Evolutionary conservation across 208 protist genomes (phyloP), one percentile per base, ranked within the genome.

Genomic region (Trypanosoma lewisi): DNA sequence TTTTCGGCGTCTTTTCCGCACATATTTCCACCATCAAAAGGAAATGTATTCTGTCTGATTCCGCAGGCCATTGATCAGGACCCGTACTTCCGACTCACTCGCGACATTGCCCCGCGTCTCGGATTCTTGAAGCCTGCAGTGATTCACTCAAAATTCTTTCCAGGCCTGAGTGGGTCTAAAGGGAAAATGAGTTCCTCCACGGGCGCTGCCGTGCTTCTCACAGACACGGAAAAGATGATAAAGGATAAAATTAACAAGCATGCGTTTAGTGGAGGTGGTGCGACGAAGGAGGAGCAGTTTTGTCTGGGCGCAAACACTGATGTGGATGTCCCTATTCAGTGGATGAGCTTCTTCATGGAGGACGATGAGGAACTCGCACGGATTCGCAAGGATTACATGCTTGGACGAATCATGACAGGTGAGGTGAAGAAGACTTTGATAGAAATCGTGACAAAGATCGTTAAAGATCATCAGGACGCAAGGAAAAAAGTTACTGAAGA

Each of bases 21-120:
- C 65, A 98, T 99, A 27, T 99, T 99, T 67, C 80, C 85, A 14
- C 28, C 51, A 6, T 61, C 70, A 39, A 82, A 85, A 52, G 85
- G 92, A 31, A 97, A 98, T 63, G 78, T 99, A 8, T 84, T 90
- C 19, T 99, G 99, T 80, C 85, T 99, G 14, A 99, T 99, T 74
- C 98, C 99, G 28, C 99, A 98, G 75, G 93, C 93, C n/a, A 97
- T 98, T 77, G 91, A 97, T 67, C 94, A 98, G 72, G 99, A 99
- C 77, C 98, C 98, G 14, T 99, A 99, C 82, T 99, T 99, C 89
- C 93, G 98, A 54, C 90, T 99, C 60, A 99, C 98, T 8, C 75
- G 98, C 30, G 98, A 99, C 77, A 92, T 99, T 21, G 98, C 99
- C 12, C 94, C 94, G 19, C 78, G 89, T 17, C 68, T 99, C 5